Base-by-base conservation (phyloP, 345 rosid genomes). In the Eucalyptus tenuipes region DNA sequence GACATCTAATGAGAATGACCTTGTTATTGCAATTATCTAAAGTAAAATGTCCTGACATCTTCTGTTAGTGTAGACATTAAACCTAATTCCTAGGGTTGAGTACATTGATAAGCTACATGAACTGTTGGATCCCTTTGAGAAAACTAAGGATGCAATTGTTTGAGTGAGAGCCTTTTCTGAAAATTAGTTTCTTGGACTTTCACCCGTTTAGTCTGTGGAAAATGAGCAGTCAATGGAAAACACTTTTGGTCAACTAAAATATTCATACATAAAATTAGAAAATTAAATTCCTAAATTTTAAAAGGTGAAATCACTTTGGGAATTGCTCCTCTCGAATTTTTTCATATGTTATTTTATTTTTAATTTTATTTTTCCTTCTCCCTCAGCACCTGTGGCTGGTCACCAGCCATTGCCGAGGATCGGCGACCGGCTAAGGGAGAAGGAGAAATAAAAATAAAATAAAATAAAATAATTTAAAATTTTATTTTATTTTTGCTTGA, bases 331-430 rank as follows among this genome's bases (percentile, higher is more conserved):
- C 27, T 55, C 29, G 3, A 55, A 24, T 55, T 24, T 24, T 24
- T 55, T 53, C 20, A 53, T 53, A 18, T 53, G 1, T 20, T 22
- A 1, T 52, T 18, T 52, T 7, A 7, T 52, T 18, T 53, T 53
- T 9, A 4, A 0, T 4, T 10, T 55, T 24, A 1, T 24, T 10
- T 55, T 55, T 55, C 6, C 3, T 55, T 55, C 61, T 55, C 29
- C 29, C 61, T 55, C 1, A 18, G 10, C 55, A 52, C 24, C 2
- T 4, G 3, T 55, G 27, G 61, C 29, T 22, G 10, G 29, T 55
- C 61, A 24, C 61, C 3, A 4, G 13, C 2, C 0, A 0, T 55
- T 24, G 27, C 12, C 27, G 4, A 55, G 13, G 6, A 13, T 20
- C 0, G 3, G 27, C 6, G 3, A 55, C 6, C 3, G 0, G 61